Evolutionary conservation across 1,139 yeast species (phyloP), one percentile per base, ranked within the genome.

Genomic region (Hemisphaericaspora subhashii): DNA sequence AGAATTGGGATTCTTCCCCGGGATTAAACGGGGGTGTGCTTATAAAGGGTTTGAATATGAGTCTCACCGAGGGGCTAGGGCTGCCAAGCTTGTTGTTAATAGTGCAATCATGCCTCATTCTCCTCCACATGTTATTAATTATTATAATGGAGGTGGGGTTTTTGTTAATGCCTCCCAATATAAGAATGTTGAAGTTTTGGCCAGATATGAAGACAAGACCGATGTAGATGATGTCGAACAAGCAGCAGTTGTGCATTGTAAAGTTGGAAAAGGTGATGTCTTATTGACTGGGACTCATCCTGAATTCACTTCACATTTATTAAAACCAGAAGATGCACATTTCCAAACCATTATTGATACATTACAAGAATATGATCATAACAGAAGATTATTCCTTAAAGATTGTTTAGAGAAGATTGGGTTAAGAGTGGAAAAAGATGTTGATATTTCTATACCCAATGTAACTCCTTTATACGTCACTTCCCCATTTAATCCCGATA

Each of bases 211-310:
- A 1, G 73, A 68, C 3, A 53, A 56, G 2, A 59, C 66, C 1
- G 78, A 73, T 12, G 61, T 64, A 15, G 63, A 57, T 10, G 67
- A 64, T 3, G 50, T 56, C 1, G 69, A 70, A 11, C 80, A 86
- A 2, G 94, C 95, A 2, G 87, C 90, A 0, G 85, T 79, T 1
- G 77, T 92, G 2, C 65, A 76, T 42, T 77, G 88, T 51, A 67
- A 70, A 12, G 77, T 81, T 3, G 96, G 96, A 1, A 68, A 74
- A 35, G 98, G 98, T 2, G 68, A 66, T 27, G 96, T 83, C 0
- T 60, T 92, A 3, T 68, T 92, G n/a, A 71, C 85, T 3, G 98
- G 98, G 0, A 75, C 89, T 0, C 98, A 94, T 59, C 96, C 97
- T 0, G 99, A 94, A 59, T 88, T 83, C 54, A 70, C 81, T 1